Evolutionary conservation across 2,329 filamentous ascomycete genomes (phyloP).

Genomic region (Esteya vermicola): DNA sequence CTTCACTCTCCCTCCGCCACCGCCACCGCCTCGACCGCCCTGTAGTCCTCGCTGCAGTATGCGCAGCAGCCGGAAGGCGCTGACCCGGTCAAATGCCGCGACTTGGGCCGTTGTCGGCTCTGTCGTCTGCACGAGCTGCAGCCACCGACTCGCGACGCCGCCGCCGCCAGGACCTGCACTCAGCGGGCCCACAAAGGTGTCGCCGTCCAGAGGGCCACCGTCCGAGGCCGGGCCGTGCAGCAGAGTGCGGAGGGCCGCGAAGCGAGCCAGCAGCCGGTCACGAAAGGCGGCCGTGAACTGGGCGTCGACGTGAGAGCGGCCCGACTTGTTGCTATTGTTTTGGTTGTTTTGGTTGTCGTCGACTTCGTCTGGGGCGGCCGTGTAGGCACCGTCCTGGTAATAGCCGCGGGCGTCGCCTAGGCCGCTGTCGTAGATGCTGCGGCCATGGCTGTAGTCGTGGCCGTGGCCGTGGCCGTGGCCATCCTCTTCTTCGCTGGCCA

Average conservation of each 20-base stretch:
- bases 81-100: constrained; percentile 50
- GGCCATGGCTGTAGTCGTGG: constrained; percentile 15
- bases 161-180: constrained; percentile 34
- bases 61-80: constrained; percentile 51
- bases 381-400: constrained; percentile 69
- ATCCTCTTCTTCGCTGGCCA: neutral
- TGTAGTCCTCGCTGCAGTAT: constrained; percentile 52
- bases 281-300: constrained; percentile 53
- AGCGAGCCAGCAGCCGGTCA: constrained; percentile 48
- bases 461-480: neutral
- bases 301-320: constrained; percentile 10
- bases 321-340: too few relatives aligned
- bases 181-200: constrained; percentile 39
- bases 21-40: constrained; percentile 12
- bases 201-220: too few relatives aligned
- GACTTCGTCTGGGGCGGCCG: constrained; percentile 40
- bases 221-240: too few relatives aligned
- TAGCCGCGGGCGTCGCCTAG: constrained; percentile 44
- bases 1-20: neutral
- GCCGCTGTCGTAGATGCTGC: constrained; percentile 32
- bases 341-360: neutral
- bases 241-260: constrained; percentile 45
- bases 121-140: constrained; percentile 31
- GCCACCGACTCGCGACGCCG: constrained; percentile 35
- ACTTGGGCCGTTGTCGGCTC: constrained; percentile 46